Evolutionary conservation across 106 monocot species (phyloP).

Genomic region (Gastrodia elata): DNA sequence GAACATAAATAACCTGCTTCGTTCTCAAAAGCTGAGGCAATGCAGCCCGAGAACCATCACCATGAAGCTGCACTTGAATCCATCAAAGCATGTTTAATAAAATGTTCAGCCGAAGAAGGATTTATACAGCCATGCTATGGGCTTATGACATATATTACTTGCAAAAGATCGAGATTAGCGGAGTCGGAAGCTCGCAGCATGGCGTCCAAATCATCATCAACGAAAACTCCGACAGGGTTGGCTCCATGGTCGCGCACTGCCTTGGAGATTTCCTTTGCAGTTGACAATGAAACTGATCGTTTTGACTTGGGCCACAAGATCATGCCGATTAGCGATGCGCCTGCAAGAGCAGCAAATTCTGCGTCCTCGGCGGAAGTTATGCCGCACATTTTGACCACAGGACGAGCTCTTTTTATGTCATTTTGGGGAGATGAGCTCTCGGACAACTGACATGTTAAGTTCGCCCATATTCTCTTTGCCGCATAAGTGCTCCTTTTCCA

Average conservation of each 20-base stretch:
- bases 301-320: slow-evolving; percentile 89
- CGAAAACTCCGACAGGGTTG: slow-evolving; percentile 82
- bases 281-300: slow-evolving; percentile 50
- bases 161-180: slow-evolving; percentile 47
- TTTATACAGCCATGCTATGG: background rate
- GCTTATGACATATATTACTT: slow-evolving; percentile 22
- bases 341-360: slow-evolving; percentile 54
- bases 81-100: background rate
- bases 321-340: slow-evolving; percentile 82
- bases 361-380: slow-evolving; percentile 81
- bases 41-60: slow-evolving; percentile 54
- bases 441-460: background rate
- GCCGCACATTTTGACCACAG: slow-evolving; percentile 88
- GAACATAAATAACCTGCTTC: slow-evolving; percentile 66
- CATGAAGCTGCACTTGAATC: slow-evolving; percentile 70
- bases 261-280: slow-evolving; percentile 79
- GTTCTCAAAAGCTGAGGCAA: slow-evolving; percentile 29
- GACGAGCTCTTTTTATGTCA: slow-evolving; percentile 13
- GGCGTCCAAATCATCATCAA: slow-evolving; percentile 63
- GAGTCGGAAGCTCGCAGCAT: slow-evolving; percentile 45
- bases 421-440: slow-evolving; percentile 16
- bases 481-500: slow-evolving; percentile 6
- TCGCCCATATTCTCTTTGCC: slow-evolving; percentile 13
- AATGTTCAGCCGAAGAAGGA: background rate
- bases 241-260: slow-evolving; percentile 63